A percentile compares a stretch with the other conserved stretches of the same genome.
These are phyloP conservation scores for Fraxinus greggii DNA, from an alignment of 305 asterid species.

Conservation along the genomic window DNA sequence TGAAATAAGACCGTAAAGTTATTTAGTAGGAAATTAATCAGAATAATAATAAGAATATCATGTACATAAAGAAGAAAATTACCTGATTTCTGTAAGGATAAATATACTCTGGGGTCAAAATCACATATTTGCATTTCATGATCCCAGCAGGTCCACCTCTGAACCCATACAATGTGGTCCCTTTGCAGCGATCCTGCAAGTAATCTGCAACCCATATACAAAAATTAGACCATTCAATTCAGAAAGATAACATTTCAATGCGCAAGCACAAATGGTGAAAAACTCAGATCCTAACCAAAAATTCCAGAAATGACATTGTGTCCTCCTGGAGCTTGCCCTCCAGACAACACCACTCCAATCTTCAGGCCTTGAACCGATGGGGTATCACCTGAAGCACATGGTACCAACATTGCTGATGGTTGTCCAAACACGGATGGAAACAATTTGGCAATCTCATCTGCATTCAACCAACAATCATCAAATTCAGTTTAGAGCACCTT, in stretches of 20 bases:
- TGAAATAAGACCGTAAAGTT: constrained; percentile 6
- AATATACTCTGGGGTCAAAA: constrained; percentile 71
- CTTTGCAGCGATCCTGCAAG: constrained; percentile 87
- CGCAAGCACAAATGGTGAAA: constrained; percentile 2
- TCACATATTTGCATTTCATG: constrained; percentile 81
- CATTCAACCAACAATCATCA: constrained; percentile 30
- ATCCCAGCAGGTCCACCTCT: constrained; percentile 98
- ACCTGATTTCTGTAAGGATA: constrained; percentile 98
- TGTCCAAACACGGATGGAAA: constrained; percentile 85
- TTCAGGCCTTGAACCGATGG: constrained; percentile 45
- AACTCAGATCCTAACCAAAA: constrained; percentile 51
- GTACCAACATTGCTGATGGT: constrained; percentile 74
- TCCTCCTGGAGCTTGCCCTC: constrained; percentile 99
- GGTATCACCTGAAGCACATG: constrained; percentile 44
- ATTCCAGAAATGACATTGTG: constrained; percentile 98
- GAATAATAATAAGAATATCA: not conserved
- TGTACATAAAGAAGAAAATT: constrained; percentile 6
- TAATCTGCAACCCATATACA: constrained; percentile 56
- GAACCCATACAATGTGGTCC: constrained; percentile 92
- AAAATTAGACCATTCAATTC: constrained; percentile 11
- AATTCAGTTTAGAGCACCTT: not conserved
- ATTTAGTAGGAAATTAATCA: not conserved
- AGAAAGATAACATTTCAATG: not conserved
- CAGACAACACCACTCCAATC: constrained; percentile 92
- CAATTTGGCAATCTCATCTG: constrained; percentile 92